Evolutionary conservation across 768 basidiomycete species (phyloP).

Genomic region (Ramaria sp.): DNA sequence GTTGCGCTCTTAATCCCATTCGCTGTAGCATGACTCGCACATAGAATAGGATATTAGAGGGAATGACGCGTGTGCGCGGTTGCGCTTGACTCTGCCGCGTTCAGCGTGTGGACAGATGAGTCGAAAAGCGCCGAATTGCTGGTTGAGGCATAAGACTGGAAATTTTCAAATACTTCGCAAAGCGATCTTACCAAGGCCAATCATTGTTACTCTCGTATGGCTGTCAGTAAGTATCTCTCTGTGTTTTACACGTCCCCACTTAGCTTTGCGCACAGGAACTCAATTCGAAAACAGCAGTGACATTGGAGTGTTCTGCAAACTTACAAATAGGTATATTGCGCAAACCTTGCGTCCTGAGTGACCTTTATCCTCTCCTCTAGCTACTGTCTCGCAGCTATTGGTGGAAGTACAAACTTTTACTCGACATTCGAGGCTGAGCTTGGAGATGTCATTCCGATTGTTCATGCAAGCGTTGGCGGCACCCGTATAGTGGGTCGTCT

Average conservation of each 20-base stretch:
- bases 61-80: background rate
- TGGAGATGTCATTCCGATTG: slow-evolving; percentile 87
- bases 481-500: slow-evolving; percentile 90
- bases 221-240: slow-evolving; percentile 40
- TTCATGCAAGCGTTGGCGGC: slow-evolving; percentile 91
- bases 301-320: slow-evolving; percentile 93
- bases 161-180: background rate
- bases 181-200: background rate
- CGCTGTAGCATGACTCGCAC: slow-evolving; percentile 1
- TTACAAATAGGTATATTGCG: slow-evolving; percentile 61
- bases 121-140: background rate
- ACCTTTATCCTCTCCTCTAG: slow-evolving; percentile 24
- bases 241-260: slow-evolving; percentile 6
- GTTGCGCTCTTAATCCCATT: background rate
- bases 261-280: slow-evolving; percentile 42
- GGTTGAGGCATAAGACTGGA: background rate
- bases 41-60: background rate
- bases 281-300: slow-evolving; percentile 94
- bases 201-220: slow-evolving; percentile 31
- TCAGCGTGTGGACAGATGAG: too few relatives aligned
- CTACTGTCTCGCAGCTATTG: slow-evolving; percentile 90
- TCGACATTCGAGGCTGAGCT: slow-evolving; percentile 95
- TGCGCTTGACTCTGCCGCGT: background rate
- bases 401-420: slow-evolving; percentile 96
- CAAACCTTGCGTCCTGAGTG: background rate